A percentile compares a stretch with the other conserved stretches of the same genome.
phyloP scores from a whole-genome alignment of 495 filamentous ascomycete genomes.

The Haplographium delicatum region DNA sequence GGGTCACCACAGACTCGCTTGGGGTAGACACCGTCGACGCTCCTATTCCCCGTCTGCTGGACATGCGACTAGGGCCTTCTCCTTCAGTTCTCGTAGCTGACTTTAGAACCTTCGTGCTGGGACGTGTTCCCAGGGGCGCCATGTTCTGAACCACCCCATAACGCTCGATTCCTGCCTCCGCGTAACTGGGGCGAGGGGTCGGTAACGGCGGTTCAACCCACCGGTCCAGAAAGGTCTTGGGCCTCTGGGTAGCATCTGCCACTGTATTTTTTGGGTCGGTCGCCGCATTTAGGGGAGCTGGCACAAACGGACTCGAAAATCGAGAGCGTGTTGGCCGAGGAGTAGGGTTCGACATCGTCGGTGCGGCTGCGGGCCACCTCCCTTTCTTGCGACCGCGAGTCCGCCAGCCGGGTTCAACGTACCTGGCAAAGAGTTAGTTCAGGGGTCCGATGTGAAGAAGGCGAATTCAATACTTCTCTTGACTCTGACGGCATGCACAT shows the following conservation, averaged over 20 bases:
- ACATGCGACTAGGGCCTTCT: not conserved
- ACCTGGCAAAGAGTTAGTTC: conserved; percentile 14
- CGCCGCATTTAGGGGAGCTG: conserved; percentile 29
- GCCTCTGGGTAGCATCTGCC: conserved; percentile 23
- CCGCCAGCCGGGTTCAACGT: not conserved
- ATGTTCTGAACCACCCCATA: conserved; percentile 65
- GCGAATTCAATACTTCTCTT: conserved; percentile 18
- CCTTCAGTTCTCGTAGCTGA: conserved; percentile 1
- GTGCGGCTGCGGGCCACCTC: conserved; percentile 4
- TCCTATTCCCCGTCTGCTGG: conserved; percentile 1
- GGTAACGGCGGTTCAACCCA: conserved; percentile 71
- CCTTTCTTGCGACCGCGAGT: conserved; percentile 23
- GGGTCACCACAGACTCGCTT: conserved; percentile 14
- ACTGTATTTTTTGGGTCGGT: conserved; percentile 10
- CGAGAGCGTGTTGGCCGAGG: conserved; percentile 16
- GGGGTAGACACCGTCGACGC: conserved; percentile 17
- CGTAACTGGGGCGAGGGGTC: conserved; percentile 60
- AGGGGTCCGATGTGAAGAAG: conserved; percentile 5
- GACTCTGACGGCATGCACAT: conserved; percentile 8
- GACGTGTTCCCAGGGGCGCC: conserved; percentile 60
- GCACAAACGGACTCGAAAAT: conserved; percentile 45
- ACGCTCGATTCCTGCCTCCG: conserved; percentile 57
- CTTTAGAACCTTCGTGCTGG: conserved; percentile 35
- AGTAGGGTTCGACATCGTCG: conserved; percentile 6
- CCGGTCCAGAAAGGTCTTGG: conserved; percentile 40